phyloP scores from a whole-genome alignment of 805 yeast species.

The Candida broadrunensis region DNA sequence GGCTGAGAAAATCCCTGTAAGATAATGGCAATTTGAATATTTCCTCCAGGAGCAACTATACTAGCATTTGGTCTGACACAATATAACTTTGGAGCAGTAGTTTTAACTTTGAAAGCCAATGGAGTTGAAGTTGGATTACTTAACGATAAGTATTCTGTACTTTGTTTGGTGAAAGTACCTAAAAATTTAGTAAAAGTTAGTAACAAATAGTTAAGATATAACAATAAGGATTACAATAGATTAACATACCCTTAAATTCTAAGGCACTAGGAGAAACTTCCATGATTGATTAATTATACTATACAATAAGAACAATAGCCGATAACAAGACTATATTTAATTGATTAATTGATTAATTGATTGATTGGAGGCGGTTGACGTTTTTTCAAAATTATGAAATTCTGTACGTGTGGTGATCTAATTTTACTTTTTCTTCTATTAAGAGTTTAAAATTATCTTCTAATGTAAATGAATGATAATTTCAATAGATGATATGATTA shows the following conservation, averaged over 20 bases:
- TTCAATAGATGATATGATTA: too few relatives aligned
- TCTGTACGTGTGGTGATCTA: too few relatives aligned
- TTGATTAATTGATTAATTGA: too few relatives aligned
- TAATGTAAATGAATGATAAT: too few relatives aligned
- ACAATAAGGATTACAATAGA: neutral
- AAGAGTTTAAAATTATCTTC: too few relatives aligned
- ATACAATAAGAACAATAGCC: too few relatives aligned
- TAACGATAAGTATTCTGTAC: constrained; percentile 59
- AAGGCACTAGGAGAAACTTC: constrained; percentile 70
- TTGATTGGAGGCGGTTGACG: too few relatives aligned
- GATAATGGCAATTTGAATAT: constrained; percentile 73
- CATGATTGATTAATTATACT: constrained; percentile 42
- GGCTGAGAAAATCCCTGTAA: constrained; percentile 80
- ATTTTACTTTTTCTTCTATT: too few relatives aligned
- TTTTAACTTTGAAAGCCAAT: constrained; percentile 91
- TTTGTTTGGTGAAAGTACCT: constrained; percentile 76
- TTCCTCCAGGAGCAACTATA: constrained; percentile 68
- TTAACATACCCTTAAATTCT: constrained; percentile 73
- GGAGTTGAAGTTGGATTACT: constrained; percentile 55
- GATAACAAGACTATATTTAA: too few relatives aligned
- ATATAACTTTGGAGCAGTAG: constrained; percentile 94
- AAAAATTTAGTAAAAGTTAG: constrained; percentile 6
- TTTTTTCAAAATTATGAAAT: too few relatives aligned
- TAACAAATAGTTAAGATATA: neutral
- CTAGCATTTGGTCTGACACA: constrained; percentile 97